These are phyloP conservation scores for Diutina pseudorugosa DNA, from an alignment of 1,139 yeast genomes.

Conservation along the genomic window DNA sequence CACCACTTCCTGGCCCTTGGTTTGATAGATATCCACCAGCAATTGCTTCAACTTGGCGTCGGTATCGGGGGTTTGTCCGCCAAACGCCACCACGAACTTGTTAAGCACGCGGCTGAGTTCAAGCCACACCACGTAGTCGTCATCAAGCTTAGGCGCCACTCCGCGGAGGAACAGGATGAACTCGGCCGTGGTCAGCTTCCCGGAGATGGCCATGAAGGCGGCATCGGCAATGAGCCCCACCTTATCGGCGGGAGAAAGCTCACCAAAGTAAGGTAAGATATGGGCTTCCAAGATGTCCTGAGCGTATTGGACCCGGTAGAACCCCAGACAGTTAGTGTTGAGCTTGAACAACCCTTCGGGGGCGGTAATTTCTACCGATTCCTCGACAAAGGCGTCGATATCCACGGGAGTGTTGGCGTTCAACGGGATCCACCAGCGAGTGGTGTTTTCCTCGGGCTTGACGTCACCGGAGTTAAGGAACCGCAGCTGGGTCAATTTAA, in stretches of 20 bases:
- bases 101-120: slow-evolving; percentile 38
- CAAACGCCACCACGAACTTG: slow-evolving; percentile 33
- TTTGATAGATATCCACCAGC: neutral
- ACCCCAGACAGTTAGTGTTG: slow-evolving; percentile 52
- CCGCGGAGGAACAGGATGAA: slow-evolving; percentile 19
- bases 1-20: neutral
- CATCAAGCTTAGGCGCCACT: slow-evolving; percentile 8
- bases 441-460: slow-evolving; percentile 19
- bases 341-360: slow-evolving; percentile 34
- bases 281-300: slow-evolving; percentile 29
- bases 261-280: slow-evolving; percentile 18
- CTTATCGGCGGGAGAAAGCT: slow-evolving; percentile 45
- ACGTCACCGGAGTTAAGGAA: slow-evolving; percentile 47
- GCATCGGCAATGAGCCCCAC: slow-evolving; percentile 60
- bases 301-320: slow-evolving; percentile 57
- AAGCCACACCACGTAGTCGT: slow-evolving; percentile 53
- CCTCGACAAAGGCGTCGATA: slow-evolving; percentile 14
- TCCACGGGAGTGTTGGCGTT: slow-evolving; percentile 11
- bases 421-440: slow-evolving; percentile 71
- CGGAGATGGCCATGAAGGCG: slow-evolving; percentile 49
- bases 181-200: slow-evolving; percentile 37
- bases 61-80: slow-evolving; percentile 14
- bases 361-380: slow-evolving; percentile 7
- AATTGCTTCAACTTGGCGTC: slow-evolving; percentile 23
- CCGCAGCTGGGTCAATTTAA: slow-evolving; percentile 38